These are phyloP conservation scores for Nicotiana tabacum DNA, from an alignment of 257 asterid species.

Conservation along the genomic window DNA sequence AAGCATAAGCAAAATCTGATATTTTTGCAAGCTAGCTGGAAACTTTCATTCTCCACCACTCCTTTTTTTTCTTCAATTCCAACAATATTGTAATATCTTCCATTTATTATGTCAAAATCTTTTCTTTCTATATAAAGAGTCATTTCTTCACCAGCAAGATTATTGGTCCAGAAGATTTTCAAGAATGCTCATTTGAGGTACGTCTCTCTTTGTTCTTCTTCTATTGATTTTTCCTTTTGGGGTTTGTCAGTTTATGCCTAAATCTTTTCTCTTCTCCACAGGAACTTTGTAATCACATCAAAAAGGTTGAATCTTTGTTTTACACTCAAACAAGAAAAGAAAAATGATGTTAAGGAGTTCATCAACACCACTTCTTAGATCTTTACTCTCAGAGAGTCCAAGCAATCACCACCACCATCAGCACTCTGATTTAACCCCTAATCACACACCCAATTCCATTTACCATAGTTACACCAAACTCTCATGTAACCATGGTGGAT, in stretches of 20 bases:
- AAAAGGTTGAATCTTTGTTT: background rate
- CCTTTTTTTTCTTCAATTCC: background rate
- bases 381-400: slow-evolving; percentile 61
- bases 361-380: slow-evolving; percentile 84
- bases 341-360: slow-evolving; percentile 78
- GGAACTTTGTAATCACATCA: background rate
- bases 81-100: background rate
- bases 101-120: background rate
- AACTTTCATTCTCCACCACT: slow-evolving; percentile 31
- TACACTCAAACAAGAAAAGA: slow-evolving; percentile 1
- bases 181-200: background rate
- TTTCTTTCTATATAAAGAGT: slow-evolving; percentile 3
- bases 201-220: background rate
- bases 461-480: slow-evolving; percentile 23
- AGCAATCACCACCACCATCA: slow-evolving; percentile 28
- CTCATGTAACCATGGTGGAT: slow-evolving; percentile 26
- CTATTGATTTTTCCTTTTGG: background rate
- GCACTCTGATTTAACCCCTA: slow-evolving; percentile 23
- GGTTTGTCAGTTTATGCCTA: background rate
- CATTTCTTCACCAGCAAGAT: slow-evolving; percentile 6
- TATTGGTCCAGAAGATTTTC: background rate
- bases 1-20: background rate
- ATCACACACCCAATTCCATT: slow-evolving; percentile 32
- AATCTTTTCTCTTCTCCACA: background rate
- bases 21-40: background rate